Base-by-base conservation (phyloP, 1,284 basidiomycete genomes). In the Dichomitus squalens region DNA sequence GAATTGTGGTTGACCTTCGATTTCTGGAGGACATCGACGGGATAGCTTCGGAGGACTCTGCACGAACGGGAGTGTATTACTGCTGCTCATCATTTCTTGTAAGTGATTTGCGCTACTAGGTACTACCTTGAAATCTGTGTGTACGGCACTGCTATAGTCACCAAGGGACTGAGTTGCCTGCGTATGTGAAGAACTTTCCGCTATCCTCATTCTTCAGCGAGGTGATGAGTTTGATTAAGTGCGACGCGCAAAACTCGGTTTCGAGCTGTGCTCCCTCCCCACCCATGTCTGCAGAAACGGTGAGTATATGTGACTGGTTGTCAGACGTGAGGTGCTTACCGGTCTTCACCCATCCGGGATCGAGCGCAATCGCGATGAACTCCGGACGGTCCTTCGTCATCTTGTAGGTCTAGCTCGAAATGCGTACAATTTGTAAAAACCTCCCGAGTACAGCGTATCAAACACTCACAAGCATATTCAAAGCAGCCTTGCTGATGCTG, bases 341-440 rank as follows among this genome's bases (percentile, higher is more conserved):
- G 9, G 69, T 75, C 65, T 71, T 74, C 14, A 72, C 68, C 66
- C 68, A 73, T 1, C 66, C 71, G 11, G 71, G 70, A 53, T 72
- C 69, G 3, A 73, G 31, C 5, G 62, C 49, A 20, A 71, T 55
- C 0, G 58, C 52, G 1, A 66, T 68, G 38, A 71, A 55, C 39
- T 72, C 64, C 1, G 65, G 64, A 16, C 58, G 56, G 29, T 66
- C 64, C 34, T 52, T 61, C n/a, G 64, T 67, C 58, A 73, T 72
- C 57, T 76, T 76, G 57, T 70, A 71, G 31, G 67, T 72, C 70
- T 73, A 39, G 23, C 25, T 14, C 1, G 3, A 31, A 11, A 1
- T 11, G 7, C 35, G 43, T 2, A 9, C 43, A 18, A 12, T 9
- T 8, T 33, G 11, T 11, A 31, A 6, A 5, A 6, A 11, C 29